Base-by-base conservation (phyloP, 495 filamentous ascomycete species). In the Lophiostoma macrostomum region DNA sequence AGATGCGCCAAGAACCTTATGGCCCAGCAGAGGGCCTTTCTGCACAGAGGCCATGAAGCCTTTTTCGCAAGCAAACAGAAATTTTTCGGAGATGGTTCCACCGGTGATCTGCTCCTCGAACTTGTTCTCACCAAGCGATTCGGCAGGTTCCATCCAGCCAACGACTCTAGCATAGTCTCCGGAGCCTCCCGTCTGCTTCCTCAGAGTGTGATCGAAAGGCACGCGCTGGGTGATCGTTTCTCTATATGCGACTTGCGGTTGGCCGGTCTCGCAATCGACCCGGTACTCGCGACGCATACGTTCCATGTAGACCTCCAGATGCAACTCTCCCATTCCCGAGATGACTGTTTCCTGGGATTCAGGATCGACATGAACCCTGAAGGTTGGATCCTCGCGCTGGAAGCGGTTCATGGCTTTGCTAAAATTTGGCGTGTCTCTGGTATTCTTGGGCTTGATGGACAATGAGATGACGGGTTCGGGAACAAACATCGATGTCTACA, bases 401-500 rank as follows among this genome's bases (percentile, higher is more conserved):
- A 99, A 99, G 59, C 94, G 88, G 61, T 90, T 89, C 82, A 99
- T 97, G 60, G 94, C 94, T 76, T 97, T 99, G 61, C 83, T 88
- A 80, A 99, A 99, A 75, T 94, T 95, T 69, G 87, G 80, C 29
- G 81, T 81, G 65, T 99, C 94, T 71, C 90, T 95, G 71, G 78
- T 90, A 65, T 88, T 82, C 75, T 97, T 97, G 39, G 94, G 93
- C 71, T 90, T 91, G 76, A 99, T 96, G 42, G 88, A 95, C 40
- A 97, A 83, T 10, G 90, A 95, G 64, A 99, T 96, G 71, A 99
- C 94, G 28, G 94, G 88, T 69, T 99, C 94, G 10, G 94, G 94
- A 40, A 99, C 94, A 70, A 87, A 97, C 94, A 99, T 99, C 60
- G 90, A 93, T 23, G 90, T 88, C 58, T 63, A 36, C 1, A 45